Conservation (phyloP, 1,284 basidiomycete species). For the Macrocybe sp. region DNA sequence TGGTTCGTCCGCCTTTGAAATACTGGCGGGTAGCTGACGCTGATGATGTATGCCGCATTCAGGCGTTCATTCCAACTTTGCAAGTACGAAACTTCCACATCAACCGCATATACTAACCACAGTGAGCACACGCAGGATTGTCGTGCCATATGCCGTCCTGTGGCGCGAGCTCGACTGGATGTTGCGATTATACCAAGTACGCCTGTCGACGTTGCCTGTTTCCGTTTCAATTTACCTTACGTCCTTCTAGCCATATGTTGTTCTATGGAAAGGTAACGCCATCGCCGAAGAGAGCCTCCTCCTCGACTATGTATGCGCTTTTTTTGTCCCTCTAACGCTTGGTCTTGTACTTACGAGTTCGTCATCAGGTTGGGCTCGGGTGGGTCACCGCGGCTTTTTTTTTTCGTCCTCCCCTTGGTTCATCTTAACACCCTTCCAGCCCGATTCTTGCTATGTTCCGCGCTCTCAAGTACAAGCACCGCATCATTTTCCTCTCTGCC, state of each 20-base stretch:
- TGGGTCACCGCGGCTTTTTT: constrained; percentile 14
- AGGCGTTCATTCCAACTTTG: constrained; percentile 54
- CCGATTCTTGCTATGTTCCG: constrained; percentile 32
- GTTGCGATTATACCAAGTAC: constrained; percentile 45
- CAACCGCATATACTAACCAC: constrained; percentile 6
- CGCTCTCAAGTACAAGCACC: constrained; percentile 42
- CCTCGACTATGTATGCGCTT: constrained; percentile 49
- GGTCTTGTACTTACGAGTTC: background rate
- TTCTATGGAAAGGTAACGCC: constrained; percentile 44
- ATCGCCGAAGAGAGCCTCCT: constrained; percentile 50
- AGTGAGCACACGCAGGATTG: constrained; percentile 21
- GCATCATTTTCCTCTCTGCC: constrained; percentile 44
- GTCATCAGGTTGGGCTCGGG: constrained; percentile 39
- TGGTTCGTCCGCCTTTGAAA: constrained; percentile 32
- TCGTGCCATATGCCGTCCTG: constrained; percentile 31
- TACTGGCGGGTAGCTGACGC: background rate
- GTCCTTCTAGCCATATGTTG: constrained; percentile 48
- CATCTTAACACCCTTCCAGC: constrained; percentile 18
- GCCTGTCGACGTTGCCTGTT: constrained; percentile 11
- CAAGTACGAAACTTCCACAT: constrained; percentile 28
- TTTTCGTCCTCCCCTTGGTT: background rate
- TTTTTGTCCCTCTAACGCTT: constrained; percentile 3
- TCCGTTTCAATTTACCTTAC: constrained; percentile 2
- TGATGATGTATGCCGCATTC: constrained; percentile 5
- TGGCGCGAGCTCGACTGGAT: constrained; percentile 47